phyloP scores from a whole-genome alignment of 2,329 filamentous ascomycete genomes.

The Lachnellula hyalina region DNA sequence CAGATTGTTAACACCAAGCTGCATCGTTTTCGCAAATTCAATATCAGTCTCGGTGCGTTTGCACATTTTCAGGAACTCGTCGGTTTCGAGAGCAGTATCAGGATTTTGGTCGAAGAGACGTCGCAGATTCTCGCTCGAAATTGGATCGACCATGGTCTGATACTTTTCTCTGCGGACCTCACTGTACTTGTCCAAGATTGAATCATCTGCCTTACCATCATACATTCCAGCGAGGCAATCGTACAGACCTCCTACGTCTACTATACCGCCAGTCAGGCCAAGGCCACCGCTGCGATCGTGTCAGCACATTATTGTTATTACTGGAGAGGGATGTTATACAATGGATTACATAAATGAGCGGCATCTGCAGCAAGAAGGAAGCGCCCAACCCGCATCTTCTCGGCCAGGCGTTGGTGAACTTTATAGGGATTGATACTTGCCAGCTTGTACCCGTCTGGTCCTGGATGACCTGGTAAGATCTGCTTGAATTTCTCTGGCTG shows the following conservation, averaged over 20 bases:
- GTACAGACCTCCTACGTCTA: constrained; percentile 55
- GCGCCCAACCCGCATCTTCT: constrained; percentile 40
- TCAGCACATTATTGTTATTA: not conserved
- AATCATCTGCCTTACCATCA: constrained; percentile 31
- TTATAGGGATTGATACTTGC: constrained; percentile 46
- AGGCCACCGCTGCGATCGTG: constrained; percentile 44
- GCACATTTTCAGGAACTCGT: constrained; percentile 32
- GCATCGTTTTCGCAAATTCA: not conserved
- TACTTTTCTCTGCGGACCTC: constrained; percentile 36
- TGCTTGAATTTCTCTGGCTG: constrained; percentile 50
- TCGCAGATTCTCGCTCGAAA: constrained; percentile 37
- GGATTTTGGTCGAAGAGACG: constrained; percentile 32
- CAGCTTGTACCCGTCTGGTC: constrained; percentile 51
- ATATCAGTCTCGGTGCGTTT: constrained; percentile 24
- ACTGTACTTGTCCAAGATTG: constrained; percentile 37
- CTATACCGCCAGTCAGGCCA: constrained; percentile 59
- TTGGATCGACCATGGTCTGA: constrained; percentile 35
- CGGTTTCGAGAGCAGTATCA: constrained; percentile 31
- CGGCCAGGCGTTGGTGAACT: constrained; percentile 43
- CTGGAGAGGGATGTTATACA: constrained; percentile 13
- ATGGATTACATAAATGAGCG: constrained; percentile 45
- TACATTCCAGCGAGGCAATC: constrained; percentile 48
- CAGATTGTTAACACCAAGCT: no score
- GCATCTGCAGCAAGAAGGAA: constrained; percentile 45
- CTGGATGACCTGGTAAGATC: constrained; percentile 55